Base-by-base conservation (phyloP, 192 early-diverging fungal genomes). In the Umbelopsis vinacea region DNA sequence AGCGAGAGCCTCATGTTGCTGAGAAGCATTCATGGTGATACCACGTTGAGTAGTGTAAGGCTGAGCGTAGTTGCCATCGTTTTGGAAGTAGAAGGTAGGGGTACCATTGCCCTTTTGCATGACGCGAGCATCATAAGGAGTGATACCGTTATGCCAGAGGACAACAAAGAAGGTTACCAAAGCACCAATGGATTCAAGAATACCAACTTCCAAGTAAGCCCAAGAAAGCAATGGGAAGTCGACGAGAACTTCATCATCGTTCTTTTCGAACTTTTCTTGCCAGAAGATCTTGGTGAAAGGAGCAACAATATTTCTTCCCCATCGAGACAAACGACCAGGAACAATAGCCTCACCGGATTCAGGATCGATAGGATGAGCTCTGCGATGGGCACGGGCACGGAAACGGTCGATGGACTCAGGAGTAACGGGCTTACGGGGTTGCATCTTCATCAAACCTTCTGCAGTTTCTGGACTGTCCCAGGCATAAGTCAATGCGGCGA, bases 381-480 rank as follows among this genome's bases (percentile, higher is more conserved):
- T 82, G 11, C 86, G 80, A 9, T 84, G 81, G 38, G 80, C 72
- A 45, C 80, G 80, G 17, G 85, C 86, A 37, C 90, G 90, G 69
- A 90, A 73, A 71, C 83, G 87, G n/a, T 89, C 88, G 68, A 96
- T 88, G 12, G 93, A 90, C 67, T 86, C 86, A 10, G 81, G 75
- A 2, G 89, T 95, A 21, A 98, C 96, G 11, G 96, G 97, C 78
- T 90, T 92, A 70, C 97, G 92, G 38, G 97, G 97, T 68, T 85
- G 88, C 66, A 97, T 78, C 76, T 89, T 92, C 97, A 98, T 98
- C 72, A 97, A 79, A 46, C 89, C 88, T 24, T 71, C 84, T 52
- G 68, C 74, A 6, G 88, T 83, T 85, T 98, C 97, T 12, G 95
- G 84, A 38, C 87, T 87, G 81, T 98, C 97, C 91, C 91, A 98